phyloP scores from a whole-genome alignment of 176 grass and related monocot genomes.

The Zoysia pacifica region DNA sequence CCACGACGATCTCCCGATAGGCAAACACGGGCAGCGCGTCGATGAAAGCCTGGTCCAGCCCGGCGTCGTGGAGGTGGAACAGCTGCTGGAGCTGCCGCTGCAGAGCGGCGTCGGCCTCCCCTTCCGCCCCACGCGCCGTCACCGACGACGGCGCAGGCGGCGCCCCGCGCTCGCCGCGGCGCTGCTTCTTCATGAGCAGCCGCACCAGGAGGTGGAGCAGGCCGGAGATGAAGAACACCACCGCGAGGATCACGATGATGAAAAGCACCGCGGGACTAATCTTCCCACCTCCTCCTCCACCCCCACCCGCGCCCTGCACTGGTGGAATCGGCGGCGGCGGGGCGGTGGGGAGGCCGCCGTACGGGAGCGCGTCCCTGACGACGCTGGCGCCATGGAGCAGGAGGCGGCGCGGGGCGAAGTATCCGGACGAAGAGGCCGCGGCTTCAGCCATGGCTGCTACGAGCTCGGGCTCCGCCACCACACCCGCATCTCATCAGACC shows the following conservation, averaged over 20 bases:
- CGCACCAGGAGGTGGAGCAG: slow-evolving; percentile 84
- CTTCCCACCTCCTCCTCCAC: slow-evolving; percentile 38
- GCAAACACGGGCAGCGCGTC: slow-evolving; percentile 88
- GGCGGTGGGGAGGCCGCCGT: neutral
- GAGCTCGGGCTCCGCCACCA: slow-evolving; percentile 8
- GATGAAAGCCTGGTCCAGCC: slow-evolving; percentile 86
- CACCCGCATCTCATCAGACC: slow-evolving; percentile 51
- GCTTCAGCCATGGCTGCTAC: slow-evolving; percentile 50
- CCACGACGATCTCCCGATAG: slow-evolving; percentile 70
- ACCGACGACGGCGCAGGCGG: neutral
- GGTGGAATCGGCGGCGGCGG: neutral
- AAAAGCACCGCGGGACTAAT: slow-evolving; percentile 89
- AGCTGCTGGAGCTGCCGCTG: slow-evolving; percentile 92
- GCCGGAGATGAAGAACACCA: slow-evolving; percentile 92
- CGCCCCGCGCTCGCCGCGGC: neutral
- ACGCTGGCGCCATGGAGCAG: slow-evolving; percentile 34
- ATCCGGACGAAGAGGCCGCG: slow-evolving; percentile 16
- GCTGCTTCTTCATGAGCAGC: slow-evolving; percentile 76
- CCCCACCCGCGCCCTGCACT: slow-evolving; percentile 6
- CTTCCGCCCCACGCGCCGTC: neutral
- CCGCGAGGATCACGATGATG: slow-evolving; percentile 87
- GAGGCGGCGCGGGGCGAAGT: slow-evolving; percentile 25
- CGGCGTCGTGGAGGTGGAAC: slow-evolving; percentile 91
- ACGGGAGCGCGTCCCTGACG: slow-evolving; percentile 46
- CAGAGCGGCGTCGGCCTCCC: slow-evolving; percentile 49